Conservation (phyloP, 106 monocot species). For the Narthecium ossifragum region DNA sequence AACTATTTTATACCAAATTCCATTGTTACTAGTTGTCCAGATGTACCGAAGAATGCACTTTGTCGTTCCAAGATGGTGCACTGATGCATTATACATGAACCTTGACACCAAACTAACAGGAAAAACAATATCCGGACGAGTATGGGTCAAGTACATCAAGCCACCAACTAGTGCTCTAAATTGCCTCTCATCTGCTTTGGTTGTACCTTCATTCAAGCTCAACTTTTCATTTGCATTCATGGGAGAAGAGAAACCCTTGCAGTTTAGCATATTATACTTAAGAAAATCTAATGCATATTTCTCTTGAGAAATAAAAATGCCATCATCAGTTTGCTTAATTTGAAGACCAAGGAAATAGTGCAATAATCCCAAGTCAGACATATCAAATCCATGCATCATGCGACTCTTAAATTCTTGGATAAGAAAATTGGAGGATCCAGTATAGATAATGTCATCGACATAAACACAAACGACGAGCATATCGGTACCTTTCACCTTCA, state of each 20-base stretch:
- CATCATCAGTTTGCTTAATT: no score
- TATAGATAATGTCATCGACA: no score
- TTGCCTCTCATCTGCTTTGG: not conserved
- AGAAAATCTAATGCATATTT: no score
- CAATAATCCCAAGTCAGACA: slow-evolving; percentile 4
- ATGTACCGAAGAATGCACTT: no score
- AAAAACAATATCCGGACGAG: slow-evolving; percentile 16
- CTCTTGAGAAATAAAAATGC: no score
- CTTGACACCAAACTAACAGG: slow-evolving; percentile 8
- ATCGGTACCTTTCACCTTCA: slow-evolving; percentile 3
- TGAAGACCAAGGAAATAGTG: slow-evolving; percentile 14
- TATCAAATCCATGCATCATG: slow-evolving; percentile 16
- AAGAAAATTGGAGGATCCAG: not conserved
- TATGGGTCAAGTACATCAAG: no score
- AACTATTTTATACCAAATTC: no score
- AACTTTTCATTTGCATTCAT: slow-evolving; percentile 4
- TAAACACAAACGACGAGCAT: slow-evolving; percentile 14
- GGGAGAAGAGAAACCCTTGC: not conserved
- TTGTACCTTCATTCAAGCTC: not conserved
- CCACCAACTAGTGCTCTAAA: not conserved
- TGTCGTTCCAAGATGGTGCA: no score
- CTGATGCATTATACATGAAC: slow-evolving; percentile 23
- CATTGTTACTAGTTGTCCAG: no score
- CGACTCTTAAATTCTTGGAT: not conserved
- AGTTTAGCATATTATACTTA: no score